These are phyloP conservation scores for Berberis vulgaris DNA, from an alignment of 164 flowering plant genomes.

Conservation along the genomic window DNA sequence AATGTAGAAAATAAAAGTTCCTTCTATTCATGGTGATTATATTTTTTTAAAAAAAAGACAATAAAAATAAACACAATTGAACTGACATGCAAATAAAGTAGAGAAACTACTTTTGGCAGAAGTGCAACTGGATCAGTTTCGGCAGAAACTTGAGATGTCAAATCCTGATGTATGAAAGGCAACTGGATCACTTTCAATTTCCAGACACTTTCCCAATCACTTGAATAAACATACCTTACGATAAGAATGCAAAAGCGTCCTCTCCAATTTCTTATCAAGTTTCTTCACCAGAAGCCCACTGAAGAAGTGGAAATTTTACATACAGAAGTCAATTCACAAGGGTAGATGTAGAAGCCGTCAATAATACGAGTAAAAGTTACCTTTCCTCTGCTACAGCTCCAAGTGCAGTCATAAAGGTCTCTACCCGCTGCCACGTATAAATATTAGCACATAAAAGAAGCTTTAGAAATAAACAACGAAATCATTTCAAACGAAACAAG, in stretches of 20 bases:
- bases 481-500: neutral
- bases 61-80: neutral
- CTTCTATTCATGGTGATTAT: no score
- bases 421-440: constrained; percentile 51
- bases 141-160: constrained; percentile 66
- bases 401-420: constrained; percentile 55
- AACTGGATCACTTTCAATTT: neutral
- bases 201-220: no score
- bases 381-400: constrained; percentile 73
- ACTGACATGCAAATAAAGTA: constrained; percentile 80
- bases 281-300: no score
- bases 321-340: neutral
- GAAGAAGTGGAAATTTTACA: no score
- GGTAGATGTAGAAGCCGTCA: neutral
- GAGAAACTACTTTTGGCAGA: constrained; percentile 84
- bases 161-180: constrained; percentile 43
- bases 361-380: constrained; percentile 23
- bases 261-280: no score
- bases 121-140: constrained; percentile 81
- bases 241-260: no score
- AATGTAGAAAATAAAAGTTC: no score
- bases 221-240: no score
- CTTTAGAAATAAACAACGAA: neutral
- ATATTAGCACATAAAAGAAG: neutral
- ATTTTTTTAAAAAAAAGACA: no score